phyloP scores from a whole-genome alignment of 192 early-diverging fungal species.

The Umbelopsis vinacea region DNA sequence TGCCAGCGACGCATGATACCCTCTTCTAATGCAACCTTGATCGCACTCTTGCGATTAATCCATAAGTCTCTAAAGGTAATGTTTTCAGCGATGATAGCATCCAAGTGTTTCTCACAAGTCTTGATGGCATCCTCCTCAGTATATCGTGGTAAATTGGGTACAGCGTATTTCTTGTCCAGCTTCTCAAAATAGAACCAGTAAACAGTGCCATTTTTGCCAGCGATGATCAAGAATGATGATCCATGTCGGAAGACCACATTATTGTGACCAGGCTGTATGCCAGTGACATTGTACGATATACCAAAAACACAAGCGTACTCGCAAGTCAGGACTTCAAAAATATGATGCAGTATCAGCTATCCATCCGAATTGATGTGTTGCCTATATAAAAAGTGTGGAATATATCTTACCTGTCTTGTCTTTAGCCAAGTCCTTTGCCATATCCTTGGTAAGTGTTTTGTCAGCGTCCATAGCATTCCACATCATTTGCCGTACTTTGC shows the following conservation, averaged over 20 bases:
- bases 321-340: neutral
- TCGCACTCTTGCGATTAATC: neutral
- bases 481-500: constrained; percentile 32
- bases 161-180: neutral
- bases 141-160: constrained; percentile 5
- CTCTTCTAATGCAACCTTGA: constrained; percentile 26
- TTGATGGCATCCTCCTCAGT: constrained; percentile 6
- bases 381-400: no score
- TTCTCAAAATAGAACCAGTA: constrained; percentile 17
- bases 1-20: constrained; percentile 27
- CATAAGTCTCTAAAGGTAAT: neutral
- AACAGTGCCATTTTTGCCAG: neutral
- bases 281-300: neutral
- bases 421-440: neutral
- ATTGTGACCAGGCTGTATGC: neutral
- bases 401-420: neutral
- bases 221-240: neutral
- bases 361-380: neutral
- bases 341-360: neutral
- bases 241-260: neutral
- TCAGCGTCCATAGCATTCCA: constrained; percentile 6
- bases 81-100: neutral
- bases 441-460: no score
- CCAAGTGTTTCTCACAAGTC: neutral
- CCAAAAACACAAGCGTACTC: constrained; percentile 5